A percentile compares a stretch with the other conserved stretches of the same genome.
Evolutionary conservation across 192 early-diverging fungal species (phyloP).

Genomic region (Coemansia sp.): DNA sequence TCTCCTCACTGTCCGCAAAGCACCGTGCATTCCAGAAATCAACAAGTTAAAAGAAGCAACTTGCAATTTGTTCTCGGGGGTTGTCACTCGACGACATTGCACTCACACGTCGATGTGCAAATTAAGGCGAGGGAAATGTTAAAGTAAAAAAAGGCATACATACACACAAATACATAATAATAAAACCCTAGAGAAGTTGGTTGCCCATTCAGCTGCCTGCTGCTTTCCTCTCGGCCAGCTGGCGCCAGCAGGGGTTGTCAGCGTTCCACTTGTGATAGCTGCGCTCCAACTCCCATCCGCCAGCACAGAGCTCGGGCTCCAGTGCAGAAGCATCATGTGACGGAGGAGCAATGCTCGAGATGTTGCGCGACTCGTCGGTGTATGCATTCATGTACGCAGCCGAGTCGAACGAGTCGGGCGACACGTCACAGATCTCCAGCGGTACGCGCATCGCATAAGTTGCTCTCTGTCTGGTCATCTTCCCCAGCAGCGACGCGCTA

Average conservation of each 20-base stretch:
- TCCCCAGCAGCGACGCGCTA: constrained; percentile 21
- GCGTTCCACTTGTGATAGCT: constrained; percentile 35
- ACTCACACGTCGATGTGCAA: neutral
- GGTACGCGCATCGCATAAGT: constrained; percentile 16
- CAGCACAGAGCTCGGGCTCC: constrained; percentile 24
- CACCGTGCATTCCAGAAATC: too few relatives aligned
- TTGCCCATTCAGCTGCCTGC: neutral
- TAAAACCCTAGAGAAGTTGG: neutral
- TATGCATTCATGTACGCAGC: constrained; percentile 32
- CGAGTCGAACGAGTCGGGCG: constrained; percentile 21
- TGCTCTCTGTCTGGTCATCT: constrained; percentile 23
- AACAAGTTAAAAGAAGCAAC: too few relatives aligned
- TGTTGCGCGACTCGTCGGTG: constrained; percentile 39
- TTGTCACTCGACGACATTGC: neutral
- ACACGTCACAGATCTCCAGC: constrained; percentile 30
- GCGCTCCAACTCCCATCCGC: constrained; percentile 38
- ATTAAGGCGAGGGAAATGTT: neutral
- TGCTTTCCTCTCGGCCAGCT: constrained; percentile 26
- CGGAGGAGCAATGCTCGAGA: constrained; percentile 21
- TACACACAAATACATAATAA: neutral
- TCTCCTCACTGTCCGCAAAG: neutral
- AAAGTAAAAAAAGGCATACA: neutral
- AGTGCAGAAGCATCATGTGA: constrained; percentile 15
- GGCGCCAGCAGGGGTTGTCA: constrained; percentile 32
- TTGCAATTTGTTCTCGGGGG: too few relatives aligned